Evolutionary conservation across 257 asterid genomes (phyloP).

Genomic region (Solanum clarkiae): DNA sequence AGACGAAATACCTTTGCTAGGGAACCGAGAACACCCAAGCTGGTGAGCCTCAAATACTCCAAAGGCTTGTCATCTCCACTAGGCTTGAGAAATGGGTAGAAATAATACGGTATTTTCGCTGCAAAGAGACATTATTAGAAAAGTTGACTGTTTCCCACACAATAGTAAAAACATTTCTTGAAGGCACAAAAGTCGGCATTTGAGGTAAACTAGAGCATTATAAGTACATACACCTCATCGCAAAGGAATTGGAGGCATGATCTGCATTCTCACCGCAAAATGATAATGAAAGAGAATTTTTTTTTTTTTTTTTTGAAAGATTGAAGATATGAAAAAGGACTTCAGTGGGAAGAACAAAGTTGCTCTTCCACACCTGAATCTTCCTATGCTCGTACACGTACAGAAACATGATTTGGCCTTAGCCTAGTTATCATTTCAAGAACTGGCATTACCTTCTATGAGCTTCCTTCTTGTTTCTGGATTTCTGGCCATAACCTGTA

Average conservation of each 20-base stretch:
- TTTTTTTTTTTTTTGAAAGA: background rate
- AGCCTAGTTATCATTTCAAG: background rate
- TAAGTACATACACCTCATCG: background rate
- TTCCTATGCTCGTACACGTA: background rate
- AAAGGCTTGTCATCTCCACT: background rate
- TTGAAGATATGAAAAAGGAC: background rate
- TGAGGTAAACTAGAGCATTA: background rate
- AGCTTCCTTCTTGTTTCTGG: background rate
- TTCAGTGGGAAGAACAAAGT: background rate
- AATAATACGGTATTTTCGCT: slow-evolving; percentile 3
- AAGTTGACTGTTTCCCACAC: background rate
- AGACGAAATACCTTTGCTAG: background rate
- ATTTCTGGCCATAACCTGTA: background rate
- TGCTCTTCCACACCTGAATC: background rate
- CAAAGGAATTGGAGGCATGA: background rate
- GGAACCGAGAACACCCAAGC: background rate
- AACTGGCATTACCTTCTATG: background rate
- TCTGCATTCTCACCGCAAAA: background rate
- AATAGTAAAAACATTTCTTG: background rate
- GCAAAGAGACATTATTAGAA: background rate
- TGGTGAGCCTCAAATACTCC: background rate
- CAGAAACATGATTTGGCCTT: background rate
- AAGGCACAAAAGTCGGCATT: background rate
- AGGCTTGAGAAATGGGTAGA: background rate
- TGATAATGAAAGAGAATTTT: background rate